A percentile compares a stretch with the other conserved stretches of the same genome.
Evolutionary conservation across 495 filamentous ascomycete genomes (phyloP).

Genomic region (Pyrenopolyporus hunteri): DNA sequence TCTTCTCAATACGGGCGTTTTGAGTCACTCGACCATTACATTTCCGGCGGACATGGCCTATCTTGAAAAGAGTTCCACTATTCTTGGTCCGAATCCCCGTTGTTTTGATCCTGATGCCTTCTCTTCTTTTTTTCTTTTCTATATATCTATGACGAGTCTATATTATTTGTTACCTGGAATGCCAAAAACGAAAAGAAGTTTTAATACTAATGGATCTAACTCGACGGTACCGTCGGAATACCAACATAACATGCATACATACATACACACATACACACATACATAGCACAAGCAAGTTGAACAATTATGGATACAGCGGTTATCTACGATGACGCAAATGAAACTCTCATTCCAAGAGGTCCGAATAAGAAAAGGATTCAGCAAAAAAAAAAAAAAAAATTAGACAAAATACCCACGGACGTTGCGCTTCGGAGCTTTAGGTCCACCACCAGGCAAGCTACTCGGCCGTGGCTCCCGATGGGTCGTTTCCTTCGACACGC

Average conservation of each 20-base stretch:
- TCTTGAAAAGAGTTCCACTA: not conserved
- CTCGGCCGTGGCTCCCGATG: conserved; percentile 22
- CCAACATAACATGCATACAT: not conserved
- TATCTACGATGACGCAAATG: conserved; percentile 30
- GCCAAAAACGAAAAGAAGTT: too few species aligned
- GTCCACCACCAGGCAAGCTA: conserved; percentile 12
- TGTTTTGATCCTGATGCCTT: not conserved
- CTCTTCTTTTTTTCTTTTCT: not conserved
- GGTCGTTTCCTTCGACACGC: conserved; percentile 1
- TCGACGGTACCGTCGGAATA: too few species aligned
- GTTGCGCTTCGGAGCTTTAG: conserved; percentile 17
- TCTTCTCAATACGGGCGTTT: not conserved
- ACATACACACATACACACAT: not conserved
- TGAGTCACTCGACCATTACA: conserved; percentile 2
- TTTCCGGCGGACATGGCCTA: not conserved
- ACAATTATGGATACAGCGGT: not conserved
- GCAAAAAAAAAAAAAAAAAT: too few species aligned
- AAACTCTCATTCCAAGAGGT: conserved; percentile 2
- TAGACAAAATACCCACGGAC: conserved; percentile 13
- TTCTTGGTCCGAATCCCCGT: not conserved
- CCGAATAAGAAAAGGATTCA: too few species aligned
- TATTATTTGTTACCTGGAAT: not conserved
- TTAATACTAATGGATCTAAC: too few species aligned
- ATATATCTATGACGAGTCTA: not conserved
- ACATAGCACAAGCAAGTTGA: not conserved